Evolutionary conservation across 2,329 filamentous ascomycete species (phyloP).

Genomic region (Ophioceras dolichostomum): DNA sequence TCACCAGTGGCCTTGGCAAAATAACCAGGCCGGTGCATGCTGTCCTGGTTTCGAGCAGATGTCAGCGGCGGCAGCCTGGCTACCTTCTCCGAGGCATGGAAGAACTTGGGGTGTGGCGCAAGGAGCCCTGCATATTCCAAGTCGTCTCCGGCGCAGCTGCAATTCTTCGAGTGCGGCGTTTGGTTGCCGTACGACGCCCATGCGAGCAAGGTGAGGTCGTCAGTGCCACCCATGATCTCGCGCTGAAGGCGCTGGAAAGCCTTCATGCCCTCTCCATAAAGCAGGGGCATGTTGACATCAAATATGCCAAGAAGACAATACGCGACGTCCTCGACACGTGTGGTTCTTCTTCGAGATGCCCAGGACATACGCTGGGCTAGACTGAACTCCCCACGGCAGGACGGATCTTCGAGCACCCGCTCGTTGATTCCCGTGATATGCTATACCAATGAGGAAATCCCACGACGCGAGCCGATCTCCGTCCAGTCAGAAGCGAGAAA

Average conservation of each 20-base stretch:
- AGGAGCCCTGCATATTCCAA: not conserved
- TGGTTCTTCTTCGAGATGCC: constrained; percentile 3
- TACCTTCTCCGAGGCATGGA: too few relatives aligned
- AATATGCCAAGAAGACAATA: constrained; percentile 5
- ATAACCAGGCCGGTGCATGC: too few relatives aligned
- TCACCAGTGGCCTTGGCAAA: too few relatives aligned
- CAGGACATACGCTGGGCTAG: constrained; percentile 4
- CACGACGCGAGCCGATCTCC: not conserved
- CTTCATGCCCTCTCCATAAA: constrained; percentile 5
- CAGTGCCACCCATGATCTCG: not conserved
- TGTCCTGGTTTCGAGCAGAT: too few relatives aligned
- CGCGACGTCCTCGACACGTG: constrained; percentile 3
- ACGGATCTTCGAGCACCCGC: not conserved
- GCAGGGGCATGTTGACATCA: constrained; percentile 4
- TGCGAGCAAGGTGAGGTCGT: not conserved
- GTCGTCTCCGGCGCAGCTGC: too few relatives aligned
- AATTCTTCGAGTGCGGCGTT: not conserved
- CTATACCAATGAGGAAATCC: not conserved
- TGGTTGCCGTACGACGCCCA: not conserved
- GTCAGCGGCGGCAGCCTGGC: too few relatives aligned
- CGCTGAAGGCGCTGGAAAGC: too few relatives aligned
- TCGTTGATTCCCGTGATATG: not conserved
- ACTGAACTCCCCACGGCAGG: not conserved
- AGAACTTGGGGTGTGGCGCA: not conserved
- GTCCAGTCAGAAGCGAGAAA: not conserved